Evolutionary conservation across 768 basidiomycete genomes (phyloP), one percentile per base, ranked within the genome.

Genomic region (Lactarius hatsudake): DNA sequence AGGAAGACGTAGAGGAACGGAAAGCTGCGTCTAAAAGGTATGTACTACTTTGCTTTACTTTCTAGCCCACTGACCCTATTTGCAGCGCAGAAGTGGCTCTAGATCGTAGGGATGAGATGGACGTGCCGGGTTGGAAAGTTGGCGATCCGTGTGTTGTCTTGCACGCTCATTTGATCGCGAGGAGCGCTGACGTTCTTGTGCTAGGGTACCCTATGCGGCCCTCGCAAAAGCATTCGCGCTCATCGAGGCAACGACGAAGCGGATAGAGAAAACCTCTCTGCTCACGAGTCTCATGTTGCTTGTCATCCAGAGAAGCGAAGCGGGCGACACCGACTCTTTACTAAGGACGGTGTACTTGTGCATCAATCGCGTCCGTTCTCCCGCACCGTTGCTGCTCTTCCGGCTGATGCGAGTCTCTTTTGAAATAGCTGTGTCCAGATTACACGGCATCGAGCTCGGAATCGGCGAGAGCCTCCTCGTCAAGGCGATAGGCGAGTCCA

Each of bases 381-480:
- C 53, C 28, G 10, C 23, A 38, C 38, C 59, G 45, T 26, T 8
- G 12, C n/a, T 4, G 34, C 15, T 20, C 59, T 57, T 36, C 67
- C 13, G 61, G 57, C 36, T 62, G 60, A 43, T 54, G 20, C 26
- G 13, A 32, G 20, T 17, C 28, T 9, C 38, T 61, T 28, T 59
- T 15, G 56, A 58, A 58, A 38, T 75, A 98, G 96, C 76, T 98
- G 64, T 89, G 94, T 71, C 96, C 97, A 18, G 97, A 98, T 75
- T 98, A 98, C 76, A 81, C 93, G 96, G 96, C 34, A 82, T 98
- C 61, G 96, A 99, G 76, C 85, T 99, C 2, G 97, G 97, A 38
- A 96, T 98, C 65, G 97, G 96, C 20, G 97, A 99, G 76, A 93
- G 90, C 71, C 79, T 98, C 23, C 83, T 99, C 43, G 85, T 97